Evolutionary conservation across 768 basidiomycete species (phyloP), one percentile per base, ranked within the genome.

Genomic region (Austroboletus festivus): DNA sequence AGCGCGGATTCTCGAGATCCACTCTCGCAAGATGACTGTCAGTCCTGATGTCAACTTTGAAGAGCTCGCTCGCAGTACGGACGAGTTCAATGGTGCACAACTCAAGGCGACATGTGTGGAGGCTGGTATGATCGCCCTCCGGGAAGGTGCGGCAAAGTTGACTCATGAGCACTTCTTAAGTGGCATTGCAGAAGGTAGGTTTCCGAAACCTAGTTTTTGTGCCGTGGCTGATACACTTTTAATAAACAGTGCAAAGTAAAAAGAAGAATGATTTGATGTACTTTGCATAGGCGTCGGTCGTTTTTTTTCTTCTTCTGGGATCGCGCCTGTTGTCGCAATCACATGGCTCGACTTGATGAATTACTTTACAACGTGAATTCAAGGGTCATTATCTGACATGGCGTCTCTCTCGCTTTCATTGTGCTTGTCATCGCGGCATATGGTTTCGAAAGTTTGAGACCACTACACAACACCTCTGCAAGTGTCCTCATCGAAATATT

Each of bases 241-340:
- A n/a, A 47, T 37, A 47, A 68, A 43, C 69, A 97, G 86, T 98
- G 48, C 95, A 98, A 80, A 92, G 91, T 71, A 94, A 97, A 85
- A 99, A 99, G 83, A 98, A 98, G 83, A 98, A 98, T 64, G 86
- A 91, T 63, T 83, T 97, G 64, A 84, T 91, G 81, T 93, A 93
- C 73, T 93, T 92, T 69, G 90, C 89, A 42, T 93, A 86, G 73
- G 50, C 22, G 43, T 43, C 34, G n/a, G 31, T 22, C 38, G n/a
- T 35, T 22, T 39, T 42, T 28, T 28, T 28, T 5, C 26, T 11
- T n/a, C 42, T 24, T 38, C 28, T 16, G n/a, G 39, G 40, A 39
- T 24, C n/a, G 23, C 41, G 20, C 50, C 40, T 24, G 28, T 49
- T 44, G 44, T 38, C 50, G 41, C 46, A 53, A 59, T 46, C 48